phyloP scores from a whole-genome alignment of 768 basidiomycete genomes.

The Scleroderma citrinum region DNA sequence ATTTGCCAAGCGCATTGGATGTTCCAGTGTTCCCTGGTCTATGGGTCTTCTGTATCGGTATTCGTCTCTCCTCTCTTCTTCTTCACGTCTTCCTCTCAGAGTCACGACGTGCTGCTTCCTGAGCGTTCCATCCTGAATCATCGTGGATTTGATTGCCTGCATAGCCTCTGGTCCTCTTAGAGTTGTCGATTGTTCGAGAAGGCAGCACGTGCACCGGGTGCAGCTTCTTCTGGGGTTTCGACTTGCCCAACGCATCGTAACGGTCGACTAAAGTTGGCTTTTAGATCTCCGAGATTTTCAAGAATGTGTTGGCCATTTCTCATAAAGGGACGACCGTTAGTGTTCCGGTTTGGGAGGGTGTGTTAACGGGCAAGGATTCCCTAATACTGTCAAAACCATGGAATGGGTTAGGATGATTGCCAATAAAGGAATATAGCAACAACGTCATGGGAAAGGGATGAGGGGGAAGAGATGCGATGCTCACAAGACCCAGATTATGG shows the following conservation, averaged over 20 bases:
- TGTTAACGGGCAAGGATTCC: not conserved
- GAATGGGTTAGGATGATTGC: not conserved
- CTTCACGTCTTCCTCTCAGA: conserved; percentile 28
- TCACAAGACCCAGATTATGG: conserved; percentile 62
- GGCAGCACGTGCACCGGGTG: conserved; percentile 16
- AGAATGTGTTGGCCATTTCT: conserved; percentile 77
- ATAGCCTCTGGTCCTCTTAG: conserved; percentile 12
- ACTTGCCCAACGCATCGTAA: conserved; percentile 54
- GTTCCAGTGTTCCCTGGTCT: conserved; percentile 14
- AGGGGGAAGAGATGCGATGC: conserved; percentile 24
- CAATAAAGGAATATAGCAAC: not conserved
- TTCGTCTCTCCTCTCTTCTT: conserved; percentile 28
- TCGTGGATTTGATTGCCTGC: conserved; percentile 22
- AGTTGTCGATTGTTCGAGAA: conserved; percentile 12
- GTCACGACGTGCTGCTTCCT: conserved; percentile 27
- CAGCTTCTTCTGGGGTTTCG: conserved; percentile 36
- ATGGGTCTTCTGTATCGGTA: conserved; percentile 25
- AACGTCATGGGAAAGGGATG: conserved; percentile 2
- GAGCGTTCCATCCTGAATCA: conserved; percentile 29
- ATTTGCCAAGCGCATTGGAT: conserved; percentile 21
- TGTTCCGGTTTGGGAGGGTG: conserved; percentile 1
- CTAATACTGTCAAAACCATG: not conserved
- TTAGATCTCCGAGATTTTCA: conserved; percentile 57
- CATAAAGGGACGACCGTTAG: conserved; percentile 13
- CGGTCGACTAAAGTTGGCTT: conserved; percentile 57